A percentile compares a stretch with the other conserved stretches of the same genome.
phyloP scores from a whole-genome alignment of 257 asterid species.

The Salvia miltiorrhiza region DNA sequence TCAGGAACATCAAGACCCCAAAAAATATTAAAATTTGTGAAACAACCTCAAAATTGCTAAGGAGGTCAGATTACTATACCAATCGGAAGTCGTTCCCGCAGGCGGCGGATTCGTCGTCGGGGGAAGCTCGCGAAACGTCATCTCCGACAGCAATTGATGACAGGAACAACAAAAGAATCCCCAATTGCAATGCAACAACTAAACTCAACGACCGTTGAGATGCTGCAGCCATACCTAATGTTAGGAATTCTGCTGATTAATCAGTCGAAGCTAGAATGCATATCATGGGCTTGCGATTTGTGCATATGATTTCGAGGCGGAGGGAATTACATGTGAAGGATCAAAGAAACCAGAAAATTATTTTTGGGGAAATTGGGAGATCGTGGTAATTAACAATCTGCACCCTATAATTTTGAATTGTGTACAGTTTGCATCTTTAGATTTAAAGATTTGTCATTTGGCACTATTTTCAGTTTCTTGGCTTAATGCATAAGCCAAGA shows the following conservation, averaged over 20 bases:
- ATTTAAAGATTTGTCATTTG: too few species aligned
- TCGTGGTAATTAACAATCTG: neutral
- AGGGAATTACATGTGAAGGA: constrained; percentile 19
- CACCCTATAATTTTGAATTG: too few species aligned
- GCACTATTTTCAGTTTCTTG: too few species aligned
- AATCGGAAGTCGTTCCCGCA: constrained; percentile 50
- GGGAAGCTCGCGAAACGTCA: constrained; percentile 39
- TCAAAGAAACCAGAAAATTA: neutral
- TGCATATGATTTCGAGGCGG: constrained; percentile 9
- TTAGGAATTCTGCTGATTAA: neutral
- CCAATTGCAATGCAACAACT: constrained; percentile 22
- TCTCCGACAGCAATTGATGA: constrained; percentile 36
- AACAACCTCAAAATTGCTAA: neutral
- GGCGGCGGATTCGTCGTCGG: constrained; percentile 25
- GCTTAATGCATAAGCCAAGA: too few species aligned
- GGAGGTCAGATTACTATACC: constrained; percentile 30
- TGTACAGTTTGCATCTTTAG: too few species aligned
- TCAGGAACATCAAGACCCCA: neutral
- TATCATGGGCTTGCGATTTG: neutral
- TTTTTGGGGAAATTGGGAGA: neutral
- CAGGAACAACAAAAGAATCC: constrained; percentile 29
- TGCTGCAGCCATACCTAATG: constrained; percentile 35
- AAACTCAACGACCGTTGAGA: constrained; percentile 23
- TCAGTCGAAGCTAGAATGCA: neutral
- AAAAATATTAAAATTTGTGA: neutral